Evolutionary conservation across 345 rosid species (phyloP), one percentile per base, ranked within the genome.

Genomic region (Syzygium jambos): DNA sequence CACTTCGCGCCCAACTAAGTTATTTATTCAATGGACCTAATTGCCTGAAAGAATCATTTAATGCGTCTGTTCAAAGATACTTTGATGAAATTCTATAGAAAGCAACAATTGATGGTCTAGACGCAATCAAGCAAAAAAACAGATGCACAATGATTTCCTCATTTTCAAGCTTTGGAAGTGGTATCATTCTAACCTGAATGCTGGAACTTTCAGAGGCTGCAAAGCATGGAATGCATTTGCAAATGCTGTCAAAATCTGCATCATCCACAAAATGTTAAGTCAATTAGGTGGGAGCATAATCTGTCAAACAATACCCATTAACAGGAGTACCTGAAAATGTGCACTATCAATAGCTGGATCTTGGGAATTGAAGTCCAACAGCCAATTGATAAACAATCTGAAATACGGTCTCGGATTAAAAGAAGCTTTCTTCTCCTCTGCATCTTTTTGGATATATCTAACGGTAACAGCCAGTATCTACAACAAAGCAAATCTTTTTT

Each of bases 181-280:
- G 25, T 73, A 23, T 38, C 49, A 38, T 38, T 49, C 82, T 73
- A 73, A 98, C 99, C 99, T 96, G 95, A 98, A 98, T 29, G 96
- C 93, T 88, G 99, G 99, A 90, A 95, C 93, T 92, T 95, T 95
- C 49, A 96, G 95, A 52, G 99, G 99, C 90, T 98, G 99, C 91
- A 96, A 89, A 68, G 90, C 92, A 89, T 98, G 99, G 89, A 98
- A 98, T 87, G 99, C 94, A 89, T 91, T 93, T 77, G 99, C 98
- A 92, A 98, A 96, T 51, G 98, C 93, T 82, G 93, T 92, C 91
- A 96, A 93, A 89, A 98, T 94, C 99, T 96, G 98, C 86, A 90
- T 65, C 65, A 59, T 68, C 77, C 88, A 65, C 21, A 9, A 88
- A 34, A 59, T 77, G 91, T 87, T 92, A 38, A 63, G 77, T 78